phyloP scores from a whole-genome alignment of 345 rosid genomes.

The Bretschneidera sinensis region DNA sequence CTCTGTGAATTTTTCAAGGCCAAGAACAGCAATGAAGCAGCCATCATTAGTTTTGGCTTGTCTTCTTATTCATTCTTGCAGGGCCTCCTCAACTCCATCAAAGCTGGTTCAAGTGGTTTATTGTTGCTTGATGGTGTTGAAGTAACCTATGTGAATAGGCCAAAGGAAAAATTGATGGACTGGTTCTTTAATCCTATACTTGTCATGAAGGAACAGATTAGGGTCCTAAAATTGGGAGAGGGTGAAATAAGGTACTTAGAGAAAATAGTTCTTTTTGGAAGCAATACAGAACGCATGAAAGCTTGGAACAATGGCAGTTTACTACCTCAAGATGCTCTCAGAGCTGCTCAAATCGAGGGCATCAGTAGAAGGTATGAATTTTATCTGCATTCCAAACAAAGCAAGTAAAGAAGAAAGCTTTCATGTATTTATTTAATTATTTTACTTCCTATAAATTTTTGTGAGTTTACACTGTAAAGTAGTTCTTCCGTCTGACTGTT shows the following conservation, averaged over 20 bases:
- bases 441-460: no score
- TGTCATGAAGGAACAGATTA: conserved; percentile 70
- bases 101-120: conserved; percentile 56
- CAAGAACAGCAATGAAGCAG: conserved; percentile 41
- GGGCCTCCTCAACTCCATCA: conserved; percentile 51
- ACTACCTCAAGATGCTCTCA: conserved; percentile 46
- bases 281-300: conserved; percentile 39
- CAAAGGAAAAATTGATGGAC: conserved; percentile 66
- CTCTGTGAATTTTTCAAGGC: conserved; percentile 53
- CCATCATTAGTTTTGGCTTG: conserved; percentile 48
- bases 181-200: conserved; percentile 71
- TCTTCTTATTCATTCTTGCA: conserved; percentile 59
- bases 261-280: conserved; percentile 59
- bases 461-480: no score
- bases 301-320: conserved; percentile 52
- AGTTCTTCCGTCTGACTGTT: no score
- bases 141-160: conserved; percentile 58
- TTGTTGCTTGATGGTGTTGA: conserved; percentile 58
- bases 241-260: conserved; percentile 59
- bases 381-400: no score
- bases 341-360: conserved; percentile 78
- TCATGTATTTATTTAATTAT: no score
- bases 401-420: no score
- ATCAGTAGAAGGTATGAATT: conserved; percentile 87
- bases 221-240: conserved; percentile 49